These are phyloP conservation scores for Parsonsia alboflavescens DNA, from an alignment of 257 asterid species.

Conservation along the genomic window DNA sequence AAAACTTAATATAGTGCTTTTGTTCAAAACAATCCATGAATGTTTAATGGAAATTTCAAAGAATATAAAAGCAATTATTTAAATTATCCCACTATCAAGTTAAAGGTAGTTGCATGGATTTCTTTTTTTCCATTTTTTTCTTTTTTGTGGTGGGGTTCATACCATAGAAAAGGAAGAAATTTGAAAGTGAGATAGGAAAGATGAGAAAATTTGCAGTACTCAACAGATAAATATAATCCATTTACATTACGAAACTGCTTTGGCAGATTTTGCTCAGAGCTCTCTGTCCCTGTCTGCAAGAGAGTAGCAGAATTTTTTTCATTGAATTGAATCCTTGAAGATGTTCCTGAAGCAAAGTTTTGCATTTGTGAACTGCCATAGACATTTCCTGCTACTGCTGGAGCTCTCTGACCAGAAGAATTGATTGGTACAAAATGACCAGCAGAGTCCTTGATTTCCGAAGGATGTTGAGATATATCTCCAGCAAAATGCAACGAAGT, in stretches of 20 bases:
- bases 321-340: constrained; percentile 27
- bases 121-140: too few species aligned
- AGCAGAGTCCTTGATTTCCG: constrained; percentile 35
- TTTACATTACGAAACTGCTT: constrained; percentile 72
- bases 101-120: neutral
- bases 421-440: constrained; percentile 29
- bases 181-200: neutral
- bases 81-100: neutral
- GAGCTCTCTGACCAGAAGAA: constrained; percentile 35
- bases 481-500: constrained; percentile 34
- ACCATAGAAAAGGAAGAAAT: neutral
- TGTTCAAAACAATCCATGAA: neutral
- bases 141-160: neutral
- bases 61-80: neutral
- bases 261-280: constrained; percentile 41
- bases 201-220: constrained; percentile 4
- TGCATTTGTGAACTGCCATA: constrained; percentile 32
- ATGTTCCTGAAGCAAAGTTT: constrained; percentile 35
- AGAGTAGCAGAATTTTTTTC: constrained; percentile 35
- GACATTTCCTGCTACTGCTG: constrained; percentile 32
- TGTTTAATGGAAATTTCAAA: neutral
- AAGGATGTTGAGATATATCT: constrained; percentile 29
- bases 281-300: constrained; percentile 26
- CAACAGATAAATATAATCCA: constrained; percentile 19
- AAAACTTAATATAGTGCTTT: neutral